Percentiles rank a stretch among this genome's conserved stretches.
phyloP scores from a whole-genome alignment of 345 rosid species.

The Sonneratia alba region DNA sequence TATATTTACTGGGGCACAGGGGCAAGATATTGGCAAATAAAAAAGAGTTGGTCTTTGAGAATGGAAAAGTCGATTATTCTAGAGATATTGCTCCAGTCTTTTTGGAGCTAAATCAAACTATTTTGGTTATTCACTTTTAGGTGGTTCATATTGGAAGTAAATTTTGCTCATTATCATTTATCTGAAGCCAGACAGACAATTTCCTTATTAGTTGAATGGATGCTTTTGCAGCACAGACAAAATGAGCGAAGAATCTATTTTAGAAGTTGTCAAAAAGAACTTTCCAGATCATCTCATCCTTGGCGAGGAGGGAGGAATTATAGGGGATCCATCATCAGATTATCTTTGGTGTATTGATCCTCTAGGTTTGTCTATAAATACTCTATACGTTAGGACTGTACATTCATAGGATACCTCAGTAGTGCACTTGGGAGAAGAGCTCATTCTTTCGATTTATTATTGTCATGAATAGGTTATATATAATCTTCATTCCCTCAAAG shows the following conservation, averaged over 20 bases:
- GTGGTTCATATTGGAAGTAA: neutral
- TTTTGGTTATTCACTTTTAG: neutral
- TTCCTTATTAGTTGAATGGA: constrained; percentile 10
- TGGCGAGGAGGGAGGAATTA: constrained; percentile 93
- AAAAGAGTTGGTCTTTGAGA: neutral
- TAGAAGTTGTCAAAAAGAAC: constrained; percentile 64
- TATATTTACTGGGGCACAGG: neutral
- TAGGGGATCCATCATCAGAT: constrained; percentile 72
- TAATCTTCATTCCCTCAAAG: neutral
- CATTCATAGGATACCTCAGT: neutral
- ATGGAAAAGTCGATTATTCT: neutral
- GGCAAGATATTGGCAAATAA: neutral
- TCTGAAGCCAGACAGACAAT: neutral
- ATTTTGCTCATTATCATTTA: neutral
- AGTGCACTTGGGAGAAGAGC: neutral
- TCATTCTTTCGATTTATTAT: neutral
- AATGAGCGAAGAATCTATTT: constrained; percentile 78
- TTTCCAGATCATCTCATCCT: constrained; percentile 83
- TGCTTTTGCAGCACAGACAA: constrained; percentile 72
- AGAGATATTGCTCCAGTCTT: neutral
- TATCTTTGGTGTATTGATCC: constrained; percentile 99
- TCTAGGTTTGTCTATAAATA: constrained; percentile 41
- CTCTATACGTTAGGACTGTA: neutral
- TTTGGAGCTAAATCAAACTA: neutral
- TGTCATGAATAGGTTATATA: neutral